Evolutionary conservation across 441 rosid species (phyloP).

Genomic region (Gossypium gossypioides): DNA sequence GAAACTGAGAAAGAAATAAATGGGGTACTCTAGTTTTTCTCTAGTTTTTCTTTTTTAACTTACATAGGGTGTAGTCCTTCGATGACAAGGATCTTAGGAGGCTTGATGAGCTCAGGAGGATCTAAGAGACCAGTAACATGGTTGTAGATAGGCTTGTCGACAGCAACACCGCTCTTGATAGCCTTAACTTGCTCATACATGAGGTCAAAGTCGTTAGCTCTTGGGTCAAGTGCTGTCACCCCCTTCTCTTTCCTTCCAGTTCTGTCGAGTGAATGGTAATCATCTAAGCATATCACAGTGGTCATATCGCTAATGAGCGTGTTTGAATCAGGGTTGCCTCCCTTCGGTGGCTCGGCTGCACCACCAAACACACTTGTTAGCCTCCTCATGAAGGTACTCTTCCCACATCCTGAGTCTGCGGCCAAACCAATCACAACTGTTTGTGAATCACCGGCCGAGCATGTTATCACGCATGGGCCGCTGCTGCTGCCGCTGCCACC

Average conservation of each 20-base stretch:
- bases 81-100: constrained; percentile 92
- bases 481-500: constrained; percentile 14
- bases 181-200: constrained; percentile 93
- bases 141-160: constrained; percentile 83
- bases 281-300: constrained; percentile 86
- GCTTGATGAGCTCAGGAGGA: constrained; percentile 81
- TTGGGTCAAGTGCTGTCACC: constrained; percentile 89
- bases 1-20: neutral
- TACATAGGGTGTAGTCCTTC: constrained; percentile 99
- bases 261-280: constrained; percentile 82
- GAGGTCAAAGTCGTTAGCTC: constrained; percentile 84
- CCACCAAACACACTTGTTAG: constrained; percentile 93
- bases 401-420: constrained; percentile 96
- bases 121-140: constrained; percentile 85
- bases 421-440: constrained; percentile 89
- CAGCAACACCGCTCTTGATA: constrained; percentile 62
- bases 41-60: constrained; percentile 16
- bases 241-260: constrained; percentile 81
- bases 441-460: constrained; percentile 39
- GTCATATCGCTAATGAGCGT: constrained; percentile 89
- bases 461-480: constrained; percentile 33
- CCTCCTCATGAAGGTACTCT: constrained; percentile 94
- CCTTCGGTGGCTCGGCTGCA: constrained; percentile 84
- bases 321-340: constrained; percentile 95
- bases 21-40: neutral